phyloP scores from a whole-genome alignment of 306 rosid genomes.

The Quercus wislizeni region DNA sequence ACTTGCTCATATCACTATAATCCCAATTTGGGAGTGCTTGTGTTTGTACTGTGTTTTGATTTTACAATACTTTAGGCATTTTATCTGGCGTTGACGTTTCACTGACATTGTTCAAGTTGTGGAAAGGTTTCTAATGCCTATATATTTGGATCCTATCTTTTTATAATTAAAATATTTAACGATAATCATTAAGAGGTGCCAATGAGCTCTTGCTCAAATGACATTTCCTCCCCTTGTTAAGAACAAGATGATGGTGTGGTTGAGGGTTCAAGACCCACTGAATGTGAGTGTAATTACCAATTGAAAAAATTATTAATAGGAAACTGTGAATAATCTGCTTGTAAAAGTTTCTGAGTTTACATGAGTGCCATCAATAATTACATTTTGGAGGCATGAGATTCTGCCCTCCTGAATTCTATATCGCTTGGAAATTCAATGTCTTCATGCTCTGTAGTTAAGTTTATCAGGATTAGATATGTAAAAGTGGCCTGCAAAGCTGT shows the following conservation, averaged over 20 bases:
- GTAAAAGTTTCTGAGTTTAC: conserved; percentile 20
- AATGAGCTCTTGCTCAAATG: too few relatives aligned
- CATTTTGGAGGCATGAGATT: conserved; percentile 14
- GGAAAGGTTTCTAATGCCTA: background rate
- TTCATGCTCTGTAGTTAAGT: background rate
- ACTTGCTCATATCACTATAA: conserved; percentile 38
- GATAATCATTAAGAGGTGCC: background rate
- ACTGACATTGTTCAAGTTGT: background rate
- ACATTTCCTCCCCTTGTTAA: too few relatives aligned
- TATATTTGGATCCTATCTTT: background rate
- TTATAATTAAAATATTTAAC: background rate
- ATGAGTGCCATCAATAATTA: conserved; percentile 4
- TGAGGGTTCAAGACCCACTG: too few relatives aligned
- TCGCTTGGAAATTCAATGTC: background rate
- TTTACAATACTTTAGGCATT: background rate
- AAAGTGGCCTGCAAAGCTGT: background rate
- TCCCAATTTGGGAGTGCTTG: conserved; percentile 31
- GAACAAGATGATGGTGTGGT: background rate
- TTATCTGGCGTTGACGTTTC: background rate
- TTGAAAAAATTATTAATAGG: background rate
- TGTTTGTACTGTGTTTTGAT: conserved; percentile 17
- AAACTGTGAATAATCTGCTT: background rate
- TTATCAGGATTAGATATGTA: background rate
- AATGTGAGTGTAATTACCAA: too few relatives aligned
- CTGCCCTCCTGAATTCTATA: background rate